phyloP scores from a whole-genome alignment of 2,329 filamentous ascomycete genomes.

The Colletotrichum camelliae region DNA sequence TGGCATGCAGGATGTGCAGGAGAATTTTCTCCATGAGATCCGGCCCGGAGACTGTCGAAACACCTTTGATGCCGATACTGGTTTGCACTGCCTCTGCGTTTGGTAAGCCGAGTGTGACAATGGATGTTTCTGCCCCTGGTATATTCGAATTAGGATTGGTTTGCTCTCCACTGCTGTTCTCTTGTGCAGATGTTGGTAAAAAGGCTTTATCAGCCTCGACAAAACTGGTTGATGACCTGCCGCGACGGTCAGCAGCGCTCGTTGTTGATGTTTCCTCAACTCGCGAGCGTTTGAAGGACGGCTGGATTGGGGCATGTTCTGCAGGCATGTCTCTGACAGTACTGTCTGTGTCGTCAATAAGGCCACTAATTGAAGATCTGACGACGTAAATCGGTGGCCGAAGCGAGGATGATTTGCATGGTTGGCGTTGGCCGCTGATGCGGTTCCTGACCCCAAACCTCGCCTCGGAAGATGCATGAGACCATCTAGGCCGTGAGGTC shows the following conservation, averaged over 20 bases:
- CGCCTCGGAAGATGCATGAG: neutral
- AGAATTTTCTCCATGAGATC: slow-evolving; percentile 25
- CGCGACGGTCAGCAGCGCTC: neutral
- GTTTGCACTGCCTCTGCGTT: neutral
- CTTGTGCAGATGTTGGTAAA: neutral
- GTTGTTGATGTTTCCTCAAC: neutral
- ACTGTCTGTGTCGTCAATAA: slow-evolving; percentile 1
- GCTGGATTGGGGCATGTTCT: slow-evolving; percentile 1
- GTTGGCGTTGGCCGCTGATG: neutral
- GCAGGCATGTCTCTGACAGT: slow-evolving; percentile 12
- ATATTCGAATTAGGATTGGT: neutral
- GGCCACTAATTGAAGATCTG: neutral
- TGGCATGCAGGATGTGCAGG: slow-evolving; percentile 43
- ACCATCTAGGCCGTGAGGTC: neutral
- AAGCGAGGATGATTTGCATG: neutral
- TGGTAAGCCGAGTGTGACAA: neutral
- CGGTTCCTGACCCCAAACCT: neutral
- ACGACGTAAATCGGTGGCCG: neutral
- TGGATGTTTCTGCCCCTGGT: no score
- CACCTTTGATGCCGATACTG: neutral
- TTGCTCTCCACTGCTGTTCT: neutral
- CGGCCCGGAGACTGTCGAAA: neutral
- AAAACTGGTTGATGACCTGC: neutral
- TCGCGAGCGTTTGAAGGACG: neutral
- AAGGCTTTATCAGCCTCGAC: neutral